Conservation (phyloP, 768 basidiomycete species). For the Tulasnella sp. region DNA sequence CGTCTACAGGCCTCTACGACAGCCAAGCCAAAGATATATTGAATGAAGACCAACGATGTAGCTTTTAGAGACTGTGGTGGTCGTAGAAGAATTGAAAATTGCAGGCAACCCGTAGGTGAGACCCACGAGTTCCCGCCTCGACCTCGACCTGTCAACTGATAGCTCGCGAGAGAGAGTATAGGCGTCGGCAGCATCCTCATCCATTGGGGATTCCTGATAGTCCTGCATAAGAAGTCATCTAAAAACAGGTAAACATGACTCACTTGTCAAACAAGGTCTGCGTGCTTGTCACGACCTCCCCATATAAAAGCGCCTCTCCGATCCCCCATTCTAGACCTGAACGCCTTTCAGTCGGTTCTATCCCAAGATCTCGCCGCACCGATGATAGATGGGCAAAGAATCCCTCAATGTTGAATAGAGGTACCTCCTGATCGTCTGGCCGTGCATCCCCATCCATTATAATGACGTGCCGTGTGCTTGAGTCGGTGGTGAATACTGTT, state of each 20-base stretch:
- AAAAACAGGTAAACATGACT: slow-evolving; percentile 23
- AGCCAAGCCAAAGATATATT: slow-evolving; percentile 83
- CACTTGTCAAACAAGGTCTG: slow-evolving; percentile 91
- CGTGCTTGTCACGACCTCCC: slow-evolving; percentile 83
- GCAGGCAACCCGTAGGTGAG: slow-evolving; percentile 79
- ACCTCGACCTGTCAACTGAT: slow-evolving; percentile 79
- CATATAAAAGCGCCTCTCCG: slow-evolving; percentile 73
- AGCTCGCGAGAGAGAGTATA: slow-evolving; percentile 69
- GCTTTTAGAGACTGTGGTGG: slow-evolving; percentile 43
- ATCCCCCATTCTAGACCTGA: slow-evolving; percentile 35
- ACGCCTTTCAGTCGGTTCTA: slow-evolving; percentile 4
- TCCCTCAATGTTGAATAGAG: slow-evolving; percentile 51
- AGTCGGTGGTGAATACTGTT: slow-evolving; percentile 20
- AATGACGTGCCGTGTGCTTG: slow-evolving; percentile 31
- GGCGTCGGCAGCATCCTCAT: slow-evolving; percentile 60
- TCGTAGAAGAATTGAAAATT: slow-evolving; percentile 64
- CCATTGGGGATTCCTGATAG: slow-evolving; percentile 59
- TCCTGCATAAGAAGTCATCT: background rate
- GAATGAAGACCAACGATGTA: slow-evolving; percentile 73
- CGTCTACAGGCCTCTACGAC: slow-evolving; percentile 75
- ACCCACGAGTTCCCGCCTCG: slow-evolving; percentile 86
- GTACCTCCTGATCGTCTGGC: slow-evolving; percentile 37
- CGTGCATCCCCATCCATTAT: slow-evolving; percentile 19
- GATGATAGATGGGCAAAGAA: slow-evolving; percentile 45
- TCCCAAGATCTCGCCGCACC: slow-evolving; percentile 4